Base-by-base conservation (phyloP, 208 protist species). In the Trypanosoma rangeli region DNA sequence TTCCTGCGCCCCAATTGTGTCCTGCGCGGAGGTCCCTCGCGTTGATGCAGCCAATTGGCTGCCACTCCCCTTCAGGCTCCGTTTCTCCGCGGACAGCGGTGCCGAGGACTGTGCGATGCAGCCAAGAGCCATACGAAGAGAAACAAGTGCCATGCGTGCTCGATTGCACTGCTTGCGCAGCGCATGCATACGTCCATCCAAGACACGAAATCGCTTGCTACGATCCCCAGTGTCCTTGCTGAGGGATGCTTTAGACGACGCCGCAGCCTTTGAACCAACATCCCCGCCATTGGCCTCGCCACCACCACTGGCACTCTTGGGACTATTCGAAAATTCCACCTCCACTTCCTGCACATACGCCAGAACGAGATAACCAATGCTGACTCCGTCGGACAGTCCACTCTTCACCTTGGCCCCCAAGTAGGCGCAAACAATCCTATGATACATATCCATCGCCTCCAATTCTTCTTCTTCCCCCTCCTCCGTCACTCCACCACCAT, bases 401-500 rank as follows among this genome's bases (percentile, higher is more conserved):
- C 64, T 77, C 20, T 55, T 77, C 20, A 64, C 64, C 59, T 77
- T 77, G 12, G 64, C 64, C 28, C 70, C 72, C 24, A 77, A 24
- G 52, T 49, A 77, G 5, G 60, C 49, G 28, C 52, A 63, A 22
- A 77, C 35, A 53, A 71, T 53, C 26, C 29, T 59, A 48, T 77
- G 59, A 62, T 77, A 77, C 50, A 67, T 29, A 26, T 77, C 72
- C 12, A 42, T 29, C 18, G 49, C 5, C 16, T 76, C 62, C 37
- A 57, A 37, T 26, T 66, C 57, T 12, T 53, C 20, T 16, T 50
- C 22, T 35, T 58, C 22, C 33, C 54, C 42, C 29, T 33, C 8
- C 37, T 49, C 33, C 39, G 24, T 52, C 22, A 18, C 28, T 29
- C 42, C 42, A 18, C 42, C 42, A 46, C 1, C 42, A 10, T 9